A percentile compares a stretch with the other conserved stretches of the same genome.
Evolutionary conservation across 495 filamentous ascomycete species (phyloP).

Genomic region (Xylaria cubensis): DNA sequence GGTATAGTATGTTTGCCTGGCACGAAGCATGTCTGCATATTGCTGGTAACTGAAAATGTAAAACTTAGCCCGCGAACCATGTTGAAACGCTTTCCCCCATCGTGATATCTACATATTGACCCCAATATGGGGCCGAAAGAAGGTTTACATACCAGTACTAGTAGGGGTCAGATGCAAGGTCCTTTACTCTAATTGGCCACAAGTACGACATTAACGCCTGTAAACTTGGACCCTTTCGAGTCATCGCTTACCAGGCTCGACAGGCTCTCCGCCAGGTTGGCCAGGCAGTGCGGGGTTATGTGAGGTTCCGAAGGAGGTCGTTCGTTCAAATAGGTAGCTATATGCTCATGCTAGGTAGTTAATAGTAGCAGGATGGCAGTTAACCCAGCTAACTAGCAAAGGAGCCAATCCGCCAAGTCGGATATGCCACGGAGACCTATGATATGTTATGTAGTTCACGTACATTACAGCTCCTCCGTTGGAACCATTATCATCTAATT

Average conservation of each 20-base stretch:
- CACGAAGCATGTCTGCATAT: background rate
- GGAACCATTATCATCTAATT: background rate
- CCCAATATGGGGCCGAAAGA: background rate
- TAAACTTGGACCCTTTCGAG: background rate
- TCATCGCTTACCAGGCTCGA: background rate
- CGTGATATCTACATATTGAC: background rate
- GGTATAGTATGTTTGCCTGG: background rate
- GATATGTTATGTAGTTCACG: background rate
- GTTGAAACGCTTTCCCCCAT: background rate
- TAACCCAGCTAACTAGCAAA: background rate
- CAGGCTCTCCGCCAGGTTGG: background rate
- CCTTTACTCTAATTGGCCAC: background rate
- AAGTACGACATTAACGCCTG: background rate
- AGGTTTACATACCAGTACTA: background rate
- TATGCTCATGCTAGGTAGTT: background rate
- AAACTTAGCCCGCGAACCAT: background rate
- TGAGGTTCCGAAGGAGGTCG: background rate
- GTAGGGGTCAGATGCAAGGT: background rate
- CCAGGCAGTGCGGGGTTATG: background rate
- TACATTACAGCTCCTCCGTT: background rate
- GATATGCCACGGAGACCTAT: background rate
- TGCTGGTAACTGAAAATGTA: background rate
- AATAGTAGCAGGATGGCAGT: background rate
- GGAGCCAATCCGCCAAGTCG: background rate
- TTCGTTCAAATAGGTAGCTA: background rate